phyloP scores from a whole-genome alignment of 2,329 filamentous ascomycete species.

The Colletotrichum orbiculare region DNA sequence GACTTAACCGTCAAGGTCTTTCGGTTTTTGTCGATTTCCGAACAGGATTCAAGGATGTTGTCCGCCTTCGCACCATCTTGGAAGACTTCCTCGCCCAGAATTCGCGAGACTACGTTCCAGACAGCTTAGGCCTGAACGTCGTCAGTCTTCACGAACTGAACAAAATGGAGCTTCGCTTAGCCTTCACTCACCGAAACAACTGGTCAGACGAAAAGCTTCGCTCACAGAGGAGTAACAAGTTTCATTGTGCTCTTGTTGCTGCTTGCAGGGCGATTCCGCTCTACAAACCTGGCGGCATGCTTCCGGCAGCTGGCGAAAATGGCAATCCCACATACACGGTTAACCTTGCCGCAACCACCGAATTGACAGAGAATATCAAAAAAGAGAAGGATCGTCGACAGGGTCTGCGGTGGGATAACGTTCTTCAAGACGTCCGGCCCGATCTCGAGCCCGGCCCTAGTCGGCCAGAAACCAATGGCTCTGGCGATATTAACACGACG shows the following conservation, averaged over 20 bases:
- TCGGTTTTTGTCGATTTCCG: conserved; percentile 77
- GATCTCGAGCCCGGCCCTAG: neutral
- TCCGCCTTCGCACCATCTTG: conserved; percentile 68
- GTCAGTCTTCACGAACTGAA: conserved; percentile 57
- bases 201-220: conserved; percentile 80
- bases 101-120: conserved; percentile 70
- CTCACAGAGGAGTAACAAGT: conserved; percentile 77
- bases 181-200: conserved; percentile 81
- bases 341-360: conserved; percentile 15
- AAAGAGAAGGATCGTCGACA: conserved; percentile 36
- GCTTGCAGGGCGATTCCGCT: conserved; percentile 75
- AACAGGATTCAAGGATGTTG: conserved; percentile 76
- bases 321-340: conserved; percentile 37
- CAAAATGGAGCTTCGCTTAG: conserved; percentile 46
- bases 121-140: conserved; percentile 75
- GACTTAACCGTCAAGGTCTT: conserved; percentile 71
- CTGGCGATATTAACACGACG: neutral
- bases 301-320: conserved; percentile 30
- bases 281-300: conserved; percentile 49
- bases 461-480: neutral
- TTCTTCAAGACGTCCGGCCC: neutral
- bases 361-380: conserved; percentile 28
- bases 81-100: conserved; percentile 72
- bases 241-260: conserved; percentile 78
- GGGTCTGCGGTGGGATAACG: conserved; percentile 28